These are phyloP conservation scores for Aspergillus brunneoviolaceus DNA, from an alignment of 2,329 filamentous ascomycete genomes.

Conservation along the genomic window DNA sequence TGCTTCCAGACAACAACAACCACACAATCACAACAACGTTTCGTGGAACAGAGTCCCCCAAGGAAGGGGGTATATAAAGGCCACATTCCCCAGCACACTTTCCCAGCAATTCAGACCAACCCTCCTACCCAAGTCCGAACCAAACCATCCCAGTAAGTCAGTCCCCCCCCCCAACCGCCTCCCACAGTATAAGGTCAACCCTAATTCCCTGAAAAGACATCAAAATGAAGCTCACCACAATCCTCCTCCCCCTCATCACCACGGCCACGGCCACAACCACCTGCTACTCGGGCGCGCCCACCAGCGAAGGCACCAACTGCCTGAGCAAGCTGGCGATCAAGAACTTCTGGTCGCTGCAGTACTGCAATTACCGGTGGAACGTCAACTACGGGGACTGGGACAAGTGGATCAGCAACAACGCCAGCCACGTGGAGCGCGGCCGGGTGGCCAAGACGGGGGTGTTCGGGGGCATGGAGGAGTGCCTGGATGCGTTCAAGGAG, in stretches of 20 bases:
- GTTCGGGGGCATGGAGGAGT: neutral
- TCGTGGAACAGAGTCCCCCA: no score
- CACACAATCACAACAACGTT: no score
- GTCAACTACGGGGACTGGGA: constrained; percentile 5
- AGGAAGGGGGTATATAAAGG: no score
- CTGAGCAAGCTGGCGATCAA: neutral
- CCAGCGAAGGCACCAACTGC: neutral
- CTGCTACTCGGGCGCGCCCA: neutral
- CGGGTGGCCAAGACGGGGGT: neutral
- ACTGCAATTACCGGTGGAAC: constrained; percentile 6
- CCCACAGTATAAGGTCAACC: no score
- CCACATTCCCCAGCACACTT: no score
- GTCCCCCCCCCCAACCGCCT: no score
- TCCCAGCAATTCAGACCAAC: no score
- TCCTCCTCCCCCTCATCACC: neutral
- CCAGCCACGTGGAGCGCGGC: neutral
- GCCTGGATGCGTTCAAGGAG: constrained; percentile 1
- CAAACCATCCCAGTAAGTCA: no score
- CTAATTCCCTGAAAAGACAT: no score
- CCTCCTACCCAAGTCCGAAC: no score
- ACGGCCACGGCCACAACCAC: neutral
- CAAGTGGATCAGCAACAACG: neutral
- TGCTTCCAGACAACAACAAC: no score
- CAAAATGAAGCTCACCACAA: neutral
- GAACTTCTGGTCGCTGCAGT: neutral